Evolutionary conservation across 805 yeast species (phyloP), one percentile per base, ranked within the genome.

Genomic region (Blastobotrys peoriensis): DNA sequence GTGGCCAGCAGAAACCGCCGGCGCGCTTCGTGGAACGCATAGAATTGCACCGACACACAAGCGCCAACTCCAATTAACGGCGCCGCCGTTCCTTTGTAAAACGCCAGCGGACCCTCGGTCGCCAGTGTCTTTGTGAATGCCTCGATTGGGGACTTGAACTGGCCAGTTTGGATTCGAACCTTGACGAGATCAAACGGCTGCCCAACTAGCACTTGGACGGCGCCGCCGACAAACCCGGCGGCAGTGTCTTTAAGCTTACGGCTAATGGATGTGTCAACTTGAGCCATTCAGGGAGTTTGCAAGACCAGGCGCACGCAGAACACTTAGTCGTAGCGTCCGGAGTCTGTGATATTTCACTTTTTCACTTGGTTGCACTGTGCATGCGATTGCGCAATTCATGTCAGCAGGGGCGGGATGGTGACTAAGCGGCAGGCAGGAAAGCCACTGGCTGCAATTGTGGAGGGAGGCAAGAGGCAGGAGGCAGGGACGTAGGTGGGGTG

Each of bases 101-200:
- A 76, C 0, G 85, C 85, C 15, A 63, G 50, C n/a, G 71, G 63
- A 1, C 86, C 86, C 59, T 79, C 86, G 36, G 74, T 75, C 30
- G 68, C 69, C 38, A 81, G 54, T 0, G 85, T 78, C 28, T 69
- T 71, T 41, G 69, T 70, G 30, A 80, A 58, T 13, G 81, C 79
- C 39, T 67, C 66, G 5, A 72, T 53, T 10, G 83, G 75, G 2
- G 79, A 64, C 22, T 68, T 59, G 55, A 68, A 78, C 38, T 83
- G 76, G 2, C 94, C 88, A 0, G 86, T 80, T 53, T 81, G 86
- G 54, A 79, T 70, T 47, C 85, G 69, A 20, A 81, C 86, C 57
- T 81, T 81, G 51, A 81, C 82, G 53, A 81, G 69, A 60, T 81
- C 87, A 61, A 80, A 80, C 13, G 85, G 86, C 59, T 79, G 86